Conservation (phyloP, 2,329 filamentous ascomycete species). For the Beauveria sp. region DNA sequence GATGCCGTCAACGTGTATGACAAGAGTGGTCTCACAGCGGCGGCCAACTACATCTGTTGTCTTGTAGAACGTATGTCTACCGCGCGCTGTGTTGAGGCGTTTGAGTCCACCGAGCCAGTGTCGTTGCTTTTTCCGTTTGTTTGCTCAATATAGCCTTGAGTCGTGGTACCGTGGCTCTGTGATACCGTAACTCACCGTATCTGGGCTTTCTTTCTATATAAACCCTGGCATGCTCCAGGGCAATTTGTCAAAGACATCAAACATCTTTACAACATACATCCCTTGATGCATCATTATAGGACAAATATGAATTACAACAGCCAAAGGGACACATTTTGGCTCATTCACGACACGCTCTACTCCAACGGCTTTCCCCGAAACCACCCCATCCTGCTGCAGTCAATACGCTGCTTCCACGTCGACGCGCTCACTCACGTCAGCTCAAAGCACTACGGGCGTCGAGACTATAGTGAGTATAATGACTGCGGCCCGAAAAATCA, state of each 20-base stretch:
- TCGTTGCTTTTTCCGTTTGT: not conserved
- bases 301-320: not conserved
- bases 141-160: not conserved
- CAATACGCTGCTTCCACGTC: not conserved
- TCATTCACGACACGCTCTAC: constrained; percentile 1
- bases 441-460: not conserved
- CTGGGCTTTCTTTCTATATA: not conserved
- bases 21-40: not conserved
- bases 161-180: not conserved
- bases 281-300: not conserved
- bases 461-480: not conserved
- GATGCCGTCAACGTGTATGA: not conserved
- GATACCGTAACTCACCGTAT: not conserved
- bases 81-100: not conserved
- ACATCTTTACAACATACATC: not conserved
- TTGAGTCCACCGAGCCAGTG: not conserved
- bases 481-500: not conserved
- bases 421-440: not conserved
- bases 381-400: not conserved
- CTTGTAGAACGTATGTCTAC: not conserved
- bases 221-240: not conserved
- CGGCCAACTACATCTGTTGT: not conserved
- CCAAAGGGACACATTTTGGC: not conserved
- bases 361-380: not conserved
- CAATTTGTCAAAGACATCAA: not conserved